phyloP scores from a whole-genome alignment of 2,329 filamentous ascomycete genomes.

The Monosporascus sp. region DNA sequence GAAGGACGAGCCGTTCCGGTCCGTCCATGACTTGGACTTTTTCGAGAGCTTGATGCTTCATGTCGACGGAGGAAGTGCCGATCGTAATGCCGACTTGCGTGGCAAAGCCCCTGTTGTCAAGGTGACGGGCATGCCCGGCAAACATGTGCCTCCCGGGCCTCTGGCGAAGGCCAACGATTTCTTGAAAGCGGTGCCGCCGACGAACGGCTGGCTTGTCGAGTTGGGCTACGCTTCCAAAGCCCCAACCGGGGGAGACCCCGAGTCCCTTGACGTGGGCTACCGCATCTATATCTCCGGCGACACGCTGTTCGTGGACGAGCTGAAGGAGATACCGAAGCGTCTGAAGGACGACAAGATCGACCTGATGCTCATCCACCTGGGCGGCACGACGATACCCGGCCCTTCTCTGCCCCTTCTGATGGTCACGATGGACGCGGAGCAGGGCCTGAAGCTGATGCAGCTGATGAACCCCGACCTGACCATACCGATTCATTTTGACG shows the following conservation, averaged over 20 bases:
- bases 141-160: conserved; percentile 48
- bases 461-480: conserved; percentile 56
- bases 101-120: conserved; percentile 41
- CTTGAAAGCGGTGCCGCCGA: conserved; percentile 49
- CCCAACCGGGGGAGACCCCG: conserved; percentile 9
- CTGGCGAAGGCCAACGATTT: conserved; percentile 33
- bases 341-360: conserved; percentile 52
- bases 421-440: conserved; percentile 63
- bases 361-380: conserved; percentile 61
- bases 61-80: conserved; percentile 10
- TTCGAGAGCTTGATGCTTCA: conserved; percentile 46
- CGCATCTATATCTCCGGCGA: conserved; percentile 63
- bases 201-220: conserved; percentile 63
- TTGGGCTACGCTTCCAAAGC: conserved; percentile 39
- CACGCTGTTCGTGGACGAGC: conserved; percentile 56
- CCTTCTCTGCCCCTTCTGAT: conserved; percentile 55
- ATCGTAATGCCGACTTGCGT: conserved; percentile 17
- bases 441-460: conserved; percentile 55
- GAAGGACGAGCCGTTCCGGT: conserved; percentile 44
- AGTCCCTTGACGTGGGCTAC: conserved; percentile 41
- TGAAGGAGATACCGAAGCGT: conserved; percentile 53
- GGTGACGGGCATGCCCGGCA: conserved; percentile 59
- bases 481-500: conserved; percentile 60
- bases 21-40: conserved; percentile 49
- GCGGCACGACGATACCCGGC: conserved; percentile 59